Percentiles rank a stretch among this genome's conserved stretches.
These are phyloP conservation scores for Nepenthes gracilis DNA, from an alignment of 148 eudicot genomes.

Conservation along the genomic window DNA sequence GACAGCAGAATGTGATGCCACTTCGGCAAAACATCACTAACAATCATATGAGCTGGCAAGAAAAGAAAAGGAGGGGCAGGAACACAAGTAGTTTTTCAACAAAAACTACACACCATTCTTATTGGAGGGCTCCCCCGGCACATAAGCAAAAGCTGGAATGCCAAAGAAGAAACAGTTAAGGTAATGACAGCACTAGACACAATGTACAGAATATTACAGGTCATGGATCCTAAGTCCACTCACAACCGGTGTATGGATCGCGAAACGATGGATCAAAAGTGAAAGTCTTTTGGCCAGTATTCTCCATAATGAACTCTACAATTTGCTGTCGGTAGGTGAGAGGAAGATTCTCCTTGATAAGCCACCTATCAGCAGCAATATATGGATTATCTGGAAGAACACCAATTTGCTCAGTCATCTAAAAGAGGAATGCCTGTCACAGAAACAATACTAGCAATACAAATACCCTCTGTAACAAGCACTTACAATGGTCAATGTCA, in stretches of 20 bases:
- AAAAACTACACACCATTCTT: constrained; percentile 31
- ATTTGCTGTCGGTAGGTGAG: constrained; percentile 82
- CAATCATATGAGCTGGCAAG: constrained; percentile 1
- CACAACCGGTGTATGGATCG: constrained; percentile 95
- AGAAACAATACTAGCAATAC: background rate
- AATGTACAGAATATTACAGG: background rate
- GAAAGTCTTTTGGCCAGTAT: constrained; percentile 65
- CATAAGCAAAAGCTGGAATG: constrained; percentile 83
- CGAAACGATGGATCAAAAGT: constrained; percentile 75
- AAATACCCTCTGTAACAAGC: too few species aligned
- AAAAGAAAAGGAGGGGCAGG: constrained; percentile 2
- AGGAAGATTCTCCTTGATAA: constrained; percentile 83
- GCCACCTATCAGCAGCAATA: constrained; percentile 92
- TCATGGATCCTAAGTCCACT: constrained; percentile 11
- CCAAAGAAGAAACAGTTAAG: constrained; percentile 4
- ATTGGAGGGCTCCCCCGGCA: constrained; percentile 68
- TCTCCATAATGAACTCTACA: constrained; percentile 80
- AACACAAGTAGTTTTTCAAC: background rate
- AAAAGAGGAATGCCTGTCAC: background rate
- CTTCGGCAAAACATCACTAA: background rate
- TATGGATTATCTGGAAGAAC: constrained; percentile 71
- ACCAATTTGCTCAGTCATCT: background rate
- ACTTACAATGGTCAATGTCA: too few species aligned
- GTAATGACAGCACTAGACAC: background rate
- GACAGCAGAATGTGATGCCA: too few species aligned